Percentiles rank a stretch among this genome's conserved stretches.
These are phyloP conservation scores for Ottelia alismoides DNA, from an alignment of 106 monocot genomes.

Conservation along the genomic window DNA sequence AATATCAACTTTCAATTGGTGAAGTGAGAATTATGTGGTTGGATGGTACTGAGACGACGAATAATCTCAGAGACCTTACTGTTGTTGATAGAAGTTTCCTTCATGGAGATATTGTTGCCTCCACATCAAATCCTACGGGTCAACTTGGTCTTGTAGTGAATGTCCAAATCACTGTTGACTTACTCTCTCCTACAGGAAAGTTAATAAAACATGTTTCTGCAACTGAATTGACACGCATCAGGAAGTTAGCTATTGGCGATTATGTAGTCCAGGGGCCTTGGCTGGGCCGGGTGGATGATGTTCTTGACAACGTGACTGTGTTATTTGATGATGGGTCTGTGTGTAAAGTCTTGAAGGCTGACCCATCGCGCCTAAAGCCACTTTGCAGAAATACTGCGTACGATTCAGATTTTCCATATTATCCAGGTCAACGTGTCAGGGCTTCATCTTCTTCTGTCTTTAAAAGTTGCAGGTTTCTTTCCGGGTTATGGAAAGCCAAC, in stretches of 20 bases:
- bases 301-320: conserved; percentile 90
- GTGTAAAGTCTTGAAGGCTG: conserved; percentile 88
- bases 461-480: conserved; percentile 68
- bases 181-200: conserved; percentile 35
- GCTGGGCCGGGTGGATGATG: conserved; percentile 92
- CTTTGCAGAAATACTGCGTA: conserved; percentile 39
- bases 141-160: conserved; percentile 84
- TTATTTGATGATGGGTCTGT: conserved; percentile 90
- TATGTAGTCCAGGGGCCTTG: conserved; percentile 75
- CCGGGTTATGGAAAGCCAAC: conserved; percentile 77
- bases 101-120: conserved; percentile 79
- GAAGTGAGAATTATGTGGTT: conserved; percentile 66
- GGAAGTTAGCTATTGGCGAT: conserved; percentile 70
- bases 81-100: conserved; percentile 69
- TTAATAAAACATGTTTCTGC: conserved; percentile 48
- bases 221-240: conserved; percentile 53
- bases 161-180: conserved; percentile 63
- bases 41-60: conserved; percentile 59
- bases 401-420: conserved; percentile 67
- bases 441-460: conserved; percentile 82
- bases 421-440: conserved; percentile 89
- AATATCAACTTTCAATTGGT: conserved; percentile 42
- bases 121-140: conserved; percentile 65
- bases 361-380: conserved; percentile 60
- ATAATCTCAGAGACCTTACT: conserved; percentile 35